Evolutionary conservation across 371 early-diverging fungal genomes (phyloP).

Genomic region (Lichtheimia ornata): DNA sequence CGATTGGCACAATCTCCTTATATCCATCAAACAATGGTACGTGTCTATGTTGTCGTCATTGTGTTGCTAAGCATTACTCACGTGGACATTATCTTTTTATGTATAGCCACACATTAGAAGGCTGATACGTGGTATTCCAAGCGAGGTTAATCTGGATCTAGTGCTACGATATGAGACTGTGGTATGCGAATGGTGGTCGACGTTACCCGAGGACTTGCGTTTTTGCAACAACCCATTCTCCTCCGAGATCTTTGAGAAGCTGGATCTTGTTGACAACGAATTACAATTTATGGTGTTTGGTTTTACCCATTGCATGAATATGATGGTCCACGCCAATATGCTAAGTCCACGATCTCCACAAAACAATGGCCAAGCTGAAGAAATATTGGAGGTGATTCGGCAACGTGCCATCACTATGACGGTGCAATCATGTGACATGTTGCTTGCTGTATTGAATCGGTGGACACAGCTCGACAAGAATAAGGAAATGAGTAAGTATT

Average conservation of each 20-base stretch:
- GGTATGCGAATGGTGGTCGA: slow-evolving; percentile 7
- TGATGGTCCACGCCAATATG: neutral
- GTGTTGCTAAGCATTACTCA: neutral
- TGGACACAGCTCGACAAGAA: neutral
- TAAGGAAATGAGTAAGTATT: slow-evolving; percentile 2
- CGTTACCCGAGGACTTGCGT: neutral
- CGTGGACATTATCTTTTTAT: neutral
- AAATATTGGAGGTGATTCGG: neutral
- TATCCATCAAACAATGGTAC: neutral
- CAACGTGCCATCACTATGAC: neutral
- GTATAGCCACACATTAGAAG: slow-evolving; percentile 6
- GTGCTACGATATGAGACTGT: neutral
- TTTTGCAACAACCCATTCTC: slow-evolving; percentile 1
- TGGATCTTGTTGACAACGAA: neutral
- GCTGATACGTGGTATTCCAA: neutral
- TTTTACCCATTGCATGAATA: neutral
- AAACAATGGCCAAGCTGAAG: neutral
- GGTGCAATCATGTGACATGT: slow-evolving; percentile 4
- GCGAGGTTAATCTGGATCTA: slow-evolving; percentile 2
- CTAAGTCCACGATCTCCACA: neutral
- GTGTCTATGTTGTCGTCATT: neutral
- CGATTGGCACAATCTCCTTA: neutral
- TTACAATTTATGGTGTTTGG: neutral
- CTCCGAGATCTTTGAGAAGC: neutral
- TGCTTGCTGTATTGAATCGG: neutral